Evolutionary conservation across 768 basidiomycete species (phyloP).

Genomic region (Boletus vermiculosoides): DNA sequence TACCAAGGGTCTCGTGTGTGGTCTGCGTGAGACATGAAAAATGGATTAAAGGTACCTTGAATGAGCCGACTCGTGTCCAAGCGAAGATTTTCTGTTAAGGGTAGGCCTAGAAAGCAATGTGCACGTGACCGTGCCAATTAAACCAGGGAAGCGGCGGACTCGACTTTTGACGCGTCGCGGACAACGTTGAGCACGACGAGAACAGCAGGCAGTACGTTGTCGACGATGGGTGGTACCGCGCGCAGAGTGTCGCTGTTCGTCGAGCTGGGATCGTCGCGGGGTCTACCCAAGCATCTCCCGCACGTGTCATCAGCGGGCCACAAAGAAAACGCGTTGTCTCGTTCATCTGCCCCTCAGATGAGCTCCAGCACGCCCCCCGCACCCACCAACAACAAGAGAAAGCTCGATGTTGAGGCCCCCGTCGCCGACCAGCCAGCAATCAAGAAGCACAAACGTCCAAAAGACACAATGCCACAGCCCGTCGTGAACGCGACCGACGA

Average conservation of each 20-base stretch:
- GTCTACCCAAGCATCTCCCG: slow-evolving; percentile 17
- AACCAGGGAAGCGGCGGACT: background rate
- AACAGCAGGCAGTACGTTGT: background rate
- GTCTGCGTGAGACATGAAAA: slow-evolving; percentile 80
- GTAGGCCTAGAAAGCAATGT: slow-evolving; percentile 19
- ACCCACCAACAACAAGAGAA: slow-evolving; percentile 48
- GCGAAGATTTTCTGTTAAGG: slow-evolving; percentile 32
- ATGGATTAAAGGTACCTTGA: background rate
- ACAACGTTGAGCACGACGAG: slow-evolving; percentile 20
- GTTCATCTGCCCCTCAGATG: slow-evolving; percentile 32
- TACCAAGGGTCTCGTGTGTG: slow-evolving; percentile 94
- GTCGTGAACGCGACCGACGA: slow-evolving; percentile 25
- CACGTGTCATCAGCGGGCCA: slow-evolving; percentile 33
- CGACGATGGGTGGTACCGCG: slow-evolving; percentile 21
- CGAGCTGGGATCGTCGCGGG: slow-evolving; percentile 48
- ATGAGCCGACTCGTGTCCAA: background rate
- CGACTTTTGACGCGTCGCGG: slow-evolving; percentile 23
- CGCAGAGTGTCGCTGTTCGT: slow-evolving; percentile 50
- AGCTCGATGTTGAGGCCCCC: slow-evolving; percentile 34
- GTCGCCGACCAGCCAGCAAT: slow-evolving; percentile 17
- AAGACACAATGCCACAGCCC: slow-evolving; percentile 13
- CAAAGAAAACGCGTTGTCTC: slow-evolving; percentile 49
- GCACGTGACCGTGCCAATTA: slow-evolving; percentile 34
- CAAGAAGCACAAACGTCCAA: slow-evolving; percentile 33
- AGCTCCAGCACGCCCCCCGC: slow-evolving; percentile 31